Evolutionary conservation across 257 asterid species (phyloP).

Genomic region (Scutellaria galericulata): DNA sequence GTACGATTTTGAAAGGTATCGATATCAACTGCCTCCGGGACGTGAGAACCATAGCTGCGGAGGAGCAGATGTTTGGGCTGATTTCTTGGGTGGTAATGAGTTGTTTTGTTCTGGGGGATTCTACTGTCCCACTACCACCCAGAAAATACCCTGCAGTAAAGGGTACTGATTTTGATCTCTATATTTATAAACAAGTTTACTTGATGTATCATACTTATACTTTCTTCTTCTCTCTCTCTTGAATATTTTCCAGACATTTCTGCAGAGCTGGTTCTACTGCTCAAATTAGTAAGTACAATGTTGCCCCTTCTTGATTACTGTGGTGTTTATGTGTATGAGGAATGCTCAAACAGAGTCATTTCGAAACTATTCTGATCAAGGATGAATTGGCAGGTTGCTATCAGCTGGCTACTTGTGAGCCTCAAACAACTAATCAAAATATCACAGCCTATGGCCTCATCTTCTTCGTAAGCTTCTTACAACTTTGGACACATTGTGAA

Average conservation of each 20-base stretch:
- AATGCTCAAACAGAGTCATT: neutral
- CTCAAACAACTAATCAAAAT: constrained; percentile 72
- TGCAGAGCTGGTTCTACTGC: constrained; percentile 93
- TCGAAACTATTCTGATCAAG: constrained; percentile 23
- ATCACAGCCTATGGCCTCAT: constrained; percentile 89
- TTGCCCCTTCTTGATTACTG: neutral
- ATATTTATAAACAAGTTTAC: neutral
- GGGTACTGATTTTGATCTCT: constrained; percentile 60
- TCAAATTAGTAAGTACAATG: constrained; percentile 61
- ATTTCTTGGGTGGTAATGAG: constrained; percentile 62
- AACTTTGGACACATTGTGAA: neutral
- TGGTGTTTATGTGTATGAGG: no score
- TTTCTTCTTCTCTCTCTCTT: constrained; percentile 26
- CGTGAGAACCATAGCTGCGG: constrained; percentile 82
- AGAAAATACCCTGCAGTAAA: constrained; percentile 66
- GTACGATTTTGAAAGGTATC: constrained; percentile 56
- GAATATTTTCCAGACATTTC: constrained; percentile 62
- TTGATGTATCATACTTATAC: constrained; percentile 20
- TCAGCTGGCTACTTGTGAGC: constrained; percentile 77
- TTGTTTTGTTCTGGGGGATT: constrained; percentile 87
- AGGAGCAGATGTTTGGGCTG: constrained; percentile 95
- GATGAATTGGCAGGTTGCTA: constrained; percentile 69
- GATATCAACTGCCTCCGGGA: constrained; percentile 93
- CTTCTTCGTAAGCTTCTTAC: constrained; percentile 73
- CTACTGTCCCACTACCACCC: constrained; percentile 81